phyloP scores from a whole-genome alignment of 2,329 filamentous ascomycete genomes.

The Colletotrichum salicis region DNA sequence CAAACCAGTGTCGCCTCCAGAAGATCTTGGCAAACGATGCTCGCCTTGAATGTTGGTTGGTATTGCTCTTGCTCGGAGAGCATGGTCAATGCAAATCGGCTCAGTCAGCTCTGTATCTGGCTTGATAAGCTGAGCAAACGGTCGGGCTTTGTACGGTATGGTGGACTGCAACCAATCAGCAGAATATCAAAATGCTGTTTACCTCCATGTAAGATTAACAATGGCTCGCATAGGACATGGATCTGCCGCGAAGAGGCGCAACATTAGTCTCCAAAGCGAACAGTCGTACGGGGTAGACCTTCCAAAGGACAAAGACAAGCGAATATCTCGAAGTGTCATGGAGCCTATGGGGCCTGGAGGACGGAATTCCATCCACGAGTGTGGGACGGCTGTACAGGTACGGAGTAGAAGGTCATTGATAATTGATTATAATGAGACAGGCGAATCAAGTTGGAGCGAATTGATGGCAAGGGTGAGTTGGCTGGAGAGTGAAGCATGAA shows the following conservation, averaged over 20 bases:
- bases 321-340: constrained; percentile 8
- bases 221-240: neutral
- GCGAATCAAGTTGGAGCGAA: constrained; percentile 5
- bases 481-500: neutral
- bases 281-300: neutral
- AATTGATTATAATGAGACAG: neutral
- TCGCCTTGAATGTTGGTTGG: neutral
- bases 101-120: neutral
- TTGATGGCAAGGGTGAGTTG: neutral
- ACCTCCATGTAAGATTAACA: neutral
- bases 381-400: neutral
- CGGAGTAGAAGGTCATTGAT: neutral
- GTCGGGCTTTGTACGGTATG: neutral
- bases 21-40: neutral
- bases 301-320: constrained; percentile 7
- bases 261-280: constrained; percentile 1
- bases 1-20: neutral
- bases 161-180: neutral
- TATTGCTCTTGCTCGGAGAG: neutral
- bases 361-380: constrained; percentile 9
- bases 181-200: neutral
- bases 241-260: neutral
- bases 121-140: no score
- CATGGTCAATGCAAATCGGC: neutral
- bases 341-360: constrained; percentile 18